Conservation (phyloP, 1,139 yeast genomes). For the Tardiomyces blankii region DNA sequence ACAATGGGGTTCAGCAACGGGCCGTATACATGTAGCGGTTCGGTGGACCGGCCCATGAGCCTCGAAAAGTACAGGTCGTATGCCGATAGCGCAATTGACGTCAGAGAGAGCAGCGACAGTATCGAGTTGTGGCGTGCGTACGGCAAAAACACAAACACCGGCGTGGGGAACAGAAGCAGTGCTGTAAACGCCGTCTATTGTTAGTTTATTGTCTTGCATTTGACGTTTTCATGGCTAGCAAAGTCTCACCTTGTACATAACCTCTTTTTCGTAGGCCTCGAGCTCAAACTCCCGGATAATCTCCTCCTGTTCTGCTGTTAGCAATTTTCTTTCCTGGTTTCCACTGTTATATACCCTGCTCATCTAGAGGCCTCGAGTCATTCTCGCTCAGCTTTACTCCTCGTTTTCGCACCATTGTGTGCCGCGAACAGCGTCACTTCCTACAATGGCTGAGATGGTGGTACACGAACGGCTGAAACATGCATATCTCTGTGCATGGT, state of each 20-base stretch:
- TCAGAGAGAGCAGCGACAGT: conserved; percentile 21
- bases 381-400: not conserved
- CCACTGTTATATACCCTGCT: not conserved
- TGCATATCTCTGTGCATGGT: no score
- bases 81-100: conserved; percentile 16
- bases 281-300: conserved; percentile 16
- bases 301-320: conserved; percentile 18
- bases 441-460: no score
- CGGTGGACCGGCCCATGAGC: not conserved
- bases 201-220: not conserved
- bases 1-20: conserved; percentile 8
- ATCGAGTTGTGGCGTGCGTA: conserved; percentile 21
- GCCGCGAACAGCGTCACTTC: no score
- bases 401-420: not conserved
- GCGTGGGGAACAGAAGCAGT: conserved; percentile 24
- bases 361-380: not conserved
- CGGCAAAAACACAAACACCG: conserved; percentile 19
- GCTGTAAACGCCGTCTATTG: conserved; percentile 7
- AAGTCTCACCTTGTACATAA: conserved; percentile 4
- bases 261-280: conserved; percentile 16
- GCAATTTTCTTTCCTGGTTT: not conserved
- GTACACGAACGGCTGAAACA: no score
- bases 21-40: not conserved
- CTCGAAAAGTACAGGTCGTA: conserved; percentile 4
- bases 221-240: not conserved